phyloP scores from a whole-genome alignment of 768 basidiomycete species.

The Pisolithus microcarpus region DNA sequence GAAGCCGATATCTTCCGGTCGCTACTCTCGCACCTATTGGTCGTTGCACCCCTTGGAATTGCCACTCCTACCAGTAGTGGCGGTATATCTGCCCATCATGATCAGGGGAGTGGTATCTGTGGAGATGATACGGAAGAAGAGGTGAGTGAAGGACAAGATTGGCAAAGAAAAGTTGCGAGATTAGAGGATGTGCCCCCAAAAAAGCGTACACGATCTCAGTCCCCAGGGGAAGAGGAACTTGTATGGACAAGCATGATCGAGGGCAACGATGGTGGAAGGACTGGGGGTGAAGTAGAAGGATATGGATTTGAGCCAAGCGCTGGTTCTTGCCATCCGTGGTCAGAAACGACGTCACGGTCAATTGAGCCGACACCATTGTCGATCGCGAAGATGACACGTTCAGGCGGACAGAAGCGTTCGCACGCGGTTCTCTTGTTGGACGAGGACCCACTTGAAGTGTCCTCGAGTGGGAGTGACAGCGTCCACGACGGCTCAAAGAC shows the following conservation, averaged over 20 bases:
- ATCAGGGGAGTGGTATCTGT: background rate
- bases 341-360: background rate
- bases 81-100: background rate
- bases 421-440: slow-evolving; percentile 20
- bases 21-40: slow-evolving; percentile 57
- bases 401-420: slow-evolving; percentile 14
- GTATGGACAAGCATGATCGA: slow-evolving; percentile 37
- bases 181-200: slow-evolving; percentile 28
- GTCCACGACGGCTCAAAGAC: background rate
- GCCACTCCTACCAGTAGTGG: background rate
- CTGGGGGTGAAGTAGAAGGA: background rate
- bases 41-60: slow-evolving; percentile 21
- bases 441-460: slow-evolving; percentile 22
- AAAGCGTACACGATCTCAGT: slow-evolving; percentile 40
- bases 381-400: background rate
- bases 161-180: background rate
- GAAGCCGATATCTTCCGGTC: slow-evolving; percentile 60
- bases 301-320: too few species aligned
- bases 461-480: slow-evolving; percentile 18
- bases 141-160: background rate
- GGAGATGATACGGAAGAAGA: background rate
- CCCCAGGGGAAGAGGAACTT: slow-evolving; percentile 32
- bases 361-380: background rate
- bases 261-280: slow-evolving; percentile 12
- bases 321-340: background rate